Conservation (phyloP, 148 eudicot genomes). For the Spergularia marina region DNA sequence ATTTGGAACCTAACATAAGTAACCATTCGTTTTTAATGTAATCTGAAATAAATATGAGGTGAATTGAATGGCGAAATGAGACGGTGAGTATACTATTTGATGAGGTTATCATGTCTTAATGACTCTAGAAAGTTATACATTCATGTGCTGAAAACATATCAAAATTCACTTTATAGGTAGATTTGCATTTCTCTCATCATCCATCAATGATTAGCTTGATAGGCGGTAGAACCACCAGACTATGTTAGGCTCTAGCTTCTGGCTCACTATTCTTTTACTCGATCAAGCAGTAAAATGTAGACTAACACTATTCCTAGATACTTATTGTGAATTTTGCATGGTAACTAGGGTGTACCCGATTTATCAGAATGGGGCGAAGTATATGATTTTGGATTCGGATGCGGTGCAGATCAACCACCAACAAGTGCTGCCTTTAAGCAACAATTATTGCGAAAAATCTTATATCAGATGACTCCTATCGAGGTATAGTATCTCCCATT, state of each 20-base stretch:
- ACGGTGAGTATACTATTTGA: background rate
- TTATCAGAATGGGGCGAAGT: slow-evolving; percentile 54
- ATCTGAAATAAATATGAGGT: too few species aligned
- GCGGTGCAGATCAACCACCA: slow-evolving; percentile 62
- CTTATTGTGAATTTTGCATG: background rate
- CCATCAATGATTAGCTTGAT: slow-evolving; percentile 17
- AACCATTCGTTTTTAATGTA: too few species aligned
- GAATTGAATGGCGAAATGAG: too few species aligned
- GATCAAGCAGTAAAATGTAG: background rate
- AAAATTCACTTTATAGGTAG: background rate
- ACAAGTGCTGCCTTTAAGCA: slow-evolving; percentile 54
- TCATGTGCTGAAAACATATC: background rate
- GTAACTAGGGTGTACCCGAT: slow-evolving; percentile 64
- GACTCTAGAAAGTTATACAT: background rate
- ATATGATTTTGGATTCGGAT: slow-evolving; percentile 40
- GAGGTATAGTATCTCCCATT: slow-evolving; percentile 44
- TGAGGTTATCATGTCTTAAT: background rate
- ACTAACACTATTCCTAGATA: too few species aligned
- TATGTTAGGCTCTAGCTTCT: background rate
- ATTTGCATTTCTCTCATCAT: slow-evolving; percentile 5
- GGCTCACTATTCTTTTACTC: background rate
- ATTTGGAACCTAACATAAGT: too few species aligned
- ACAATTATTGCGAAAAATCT: slow-evolving; percentile 45
- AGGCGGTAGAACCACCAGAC: too few species aligned
- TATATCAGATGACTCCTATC: slow-evolving; percentile 54